These are phyloP conservation scores for Physcomitrellopsis africana DNA, from an alignment of 225 moss, liverwort and hornwort species.

Conservation along the genomic window DNA sequence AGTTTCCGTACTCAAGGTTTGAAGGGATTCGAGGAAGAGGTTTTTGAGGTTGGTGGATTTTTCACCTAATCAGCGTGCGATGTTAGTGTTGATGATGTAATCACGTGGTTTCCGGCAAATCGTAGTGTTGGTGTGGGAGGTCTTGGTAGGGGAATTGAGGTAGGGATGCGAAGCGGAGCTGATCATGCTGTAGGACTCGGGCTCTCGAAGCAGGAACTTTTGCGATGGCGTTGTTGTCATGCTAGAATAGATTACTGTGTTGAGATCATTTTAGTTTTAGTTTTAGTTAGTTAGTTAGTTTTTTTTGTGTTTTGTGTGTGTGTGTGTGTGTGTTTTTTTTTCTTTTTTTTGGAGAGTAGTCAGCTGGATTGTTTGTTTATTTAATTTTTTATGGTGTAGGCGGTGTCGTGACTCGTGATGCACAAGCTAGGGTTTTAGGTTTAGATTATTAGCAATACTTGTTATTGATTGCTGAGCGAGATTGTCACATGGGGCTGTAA, in stretches of 20 bases:
- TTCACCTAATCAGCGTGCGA: no score
- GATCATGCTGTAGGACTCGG: background rate
- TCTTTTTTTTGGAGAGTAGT: background rate
- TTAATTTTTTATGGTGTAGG: background rate
- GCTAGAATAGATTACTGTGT: background rate
- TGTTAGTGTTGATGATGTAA: no score
- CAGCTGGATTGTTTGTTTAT: background rate
- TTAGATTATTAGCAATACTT: background rate
- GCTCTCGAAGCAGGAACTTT: background rate
- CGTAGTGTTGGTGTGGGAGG: no score
- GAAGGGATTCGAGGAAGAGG: no score
- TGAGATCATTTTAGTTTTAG: no score
- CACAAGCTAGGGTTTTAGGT: conserved; percentile 19
- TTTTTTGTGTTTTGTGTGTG: no score
- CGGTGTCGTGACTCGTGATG: background rate
- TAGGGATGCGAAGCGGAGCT: conserved; percentile 5
- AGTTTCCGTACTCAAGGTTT: no score
- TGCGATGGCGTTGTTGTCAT: background rate
- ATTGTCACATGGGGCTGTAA: background rate
- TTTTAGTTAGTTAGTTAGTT: no score
- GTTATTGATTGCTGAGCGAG: background rate
- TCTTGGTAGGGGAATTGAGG: background rate
- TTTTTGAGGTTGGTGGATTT: no score
- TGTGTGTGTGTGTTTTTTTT: no score
- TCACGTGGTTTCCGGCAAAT: no score